phyloP scores from a whole-genome alignment of 2,329 filamentous ascomycete species.

The Tolypocladium cylindrosporum region DNA sequence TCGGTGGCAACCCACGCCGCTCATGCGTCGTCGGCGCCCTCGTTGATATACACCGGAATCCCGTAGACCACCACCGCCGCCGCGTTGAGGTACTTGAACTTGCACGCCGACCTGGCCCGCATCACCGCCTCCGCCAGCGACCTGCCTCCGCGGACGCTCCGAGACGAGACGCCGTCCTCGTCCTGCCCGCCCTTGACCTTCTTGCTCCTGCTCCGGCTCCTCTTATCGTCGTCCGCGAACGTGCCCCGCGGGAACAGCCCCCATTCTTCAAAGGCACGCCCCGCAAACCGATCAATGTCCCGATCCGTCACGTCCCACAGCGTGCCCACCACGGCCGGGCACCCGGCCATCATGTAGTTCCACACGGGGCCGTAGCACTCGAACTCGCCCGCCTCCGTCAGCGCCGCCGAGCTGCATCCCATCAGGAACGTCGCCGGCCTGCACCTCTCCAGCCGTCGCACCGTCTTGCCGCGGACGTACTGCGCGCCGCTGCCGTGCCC shows the following conservation, averaged over 20 bases:
- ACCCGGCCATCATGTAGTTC: conserved; percentile 84
- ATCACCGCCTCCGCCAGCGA: conserved; percentile 76
- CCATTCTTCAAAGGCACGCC: conserved; percentile 74
- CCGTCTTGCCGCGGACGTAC: conserved; percentile 77
- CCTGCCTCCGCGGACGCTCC: conserved; percentile 1
- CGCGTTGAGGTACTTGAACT: conserved; percentile 83
- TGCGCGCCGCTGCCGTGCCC: conserved; percentile 92
- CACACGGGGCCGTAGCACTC: conserved; percentile 85
- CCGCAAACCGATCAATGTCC: conserved; percentile 90
- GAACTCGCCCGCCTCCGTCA: conserved; percentile 72
- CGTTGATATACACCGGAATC: conserved; percentile 72
- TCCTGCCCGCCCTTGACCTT: conserved; percentile 13
- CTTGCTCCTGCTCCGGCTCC: conserved; percentile 16
- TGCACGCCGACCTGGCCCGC: conserved; percentile 65
- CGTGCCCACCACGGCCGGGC: conserved; percentile 79
- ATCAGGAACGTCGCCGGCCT: conserved; percentile 75
- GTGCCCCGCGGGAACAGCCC: conserved; percentile 52
- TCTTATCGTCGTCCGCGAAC: conserved; percentile 24
- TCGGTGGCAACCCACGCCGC: background rate
- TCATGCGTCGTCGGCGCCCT: conserved; percentile 11
- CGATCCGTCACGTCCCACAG: conserved; percentile 98
- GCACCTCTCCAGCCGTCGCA: conserved; percentile 69
- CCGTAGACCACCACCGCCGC: conserved; percentile 93
- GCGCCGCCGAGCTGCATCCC: conserved; percentile 80
- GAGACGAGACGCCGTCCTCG: background rate